Base-by-base conservation (phyloP, 805 yeast species). In the Sungouiozyma ichnusensis region DNA sequence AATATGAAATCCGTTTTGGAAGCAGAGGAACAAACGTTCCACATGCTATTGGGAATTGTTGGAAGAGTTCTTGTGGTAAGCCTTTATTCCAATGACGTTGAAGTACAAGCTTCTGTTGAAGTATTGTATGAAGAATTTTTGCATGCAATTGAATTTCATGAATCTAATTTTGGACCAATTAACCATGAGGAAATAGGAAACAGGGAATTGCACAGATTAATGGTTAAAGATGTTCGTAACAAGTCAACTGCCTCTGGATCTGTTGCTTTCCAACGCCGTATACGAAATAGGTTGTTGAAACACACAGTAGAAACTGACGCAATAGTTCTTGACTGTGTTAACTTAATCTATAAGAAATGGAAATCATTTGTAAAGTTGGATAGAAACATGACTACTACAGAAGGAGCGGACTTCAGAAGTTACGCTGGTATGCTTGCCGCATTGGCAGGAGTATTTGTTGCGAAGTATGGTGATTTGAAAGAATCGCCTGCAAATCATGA, bases 351-450 rank as follows among this genome's bases (percentile, higher is more conserved):
- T 64, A 39, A 63, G 46, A 54, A 55, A 36, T 60, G 65, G 63
- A 42, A 51, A 18, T 47, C 36, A 5, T 46, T 51, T 29, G 48
- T 32, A 3, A 49, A 45, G 16, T 31, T 49, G 16, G 53, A 60
- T 3, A 39, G 42, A 33, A 40, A 20, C 13, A 41, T 62, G 5
- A 52, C 59, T 39, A 46, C 63, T 50, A 51, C 71, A 52, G 63
- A 75, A 57, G 44, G 60, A 36, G 50, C 65, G 8, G 71, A 76
- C 19, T 77, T 77, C 59, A 67, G 82, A 50, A 81, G 79, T 53
- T 79, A 72, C 54, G 78, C 86, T 2, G 92, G 90, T 7, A 77
- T 80, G 45, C 58, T 85, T 45, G 85, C 86, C 2, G 75, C 86
- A 0, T 64, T 81, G 0, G 73, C 85, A 39, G 86, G 94, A 36